Evolutionary conservation across 306 rosid genomes (phyloP).

Genomic region (Quercus wislizeni): DNA sequence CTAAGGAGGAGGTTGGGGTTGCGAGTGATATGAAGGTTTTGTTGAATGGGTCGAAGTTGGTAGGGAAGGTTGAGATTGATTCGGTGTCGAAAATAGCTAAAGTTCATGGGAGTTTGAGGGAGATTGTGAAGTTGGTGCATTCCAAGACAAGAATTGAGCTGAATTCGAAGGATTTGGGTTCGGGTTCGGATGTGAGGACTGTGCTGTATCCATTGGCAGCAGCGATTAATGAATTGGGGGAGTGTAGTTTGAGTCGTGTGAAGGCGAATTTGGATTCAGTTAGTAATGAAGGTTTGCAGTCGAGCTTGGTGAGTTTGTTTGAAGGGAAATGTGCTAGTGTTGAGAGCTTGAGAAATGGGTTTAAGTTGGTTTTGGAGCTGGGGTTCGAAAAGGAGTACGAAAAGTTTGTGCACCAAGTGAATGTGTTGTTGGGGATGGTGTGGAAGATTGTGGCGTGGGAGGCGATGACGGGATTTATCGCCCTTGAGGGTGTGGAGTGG

Average conservation of each 20-base stretch:
- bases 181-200: constrained; percentile 29
- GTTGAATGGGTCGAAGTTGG: constrained; percentile 77
- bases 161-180: constrained; percentile 46
- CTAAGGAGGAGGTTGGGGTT: constrained; percentile 76
- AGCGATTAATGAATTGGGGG: constrained; percentile 51
- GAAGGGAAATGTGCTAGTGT: constrained; percentile 42
- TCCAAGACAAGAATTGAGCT: constrained; percentile 57
- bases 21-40: constrained; percentile 67
- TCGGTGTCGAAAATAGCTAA: constrained; percentile 43
- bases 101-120: constrained; percentile 60
- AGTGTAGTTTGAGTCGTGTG: constrained; percentile 48
- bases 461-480: constrained; percentile 40
- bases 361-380: constrained; percentile 39
- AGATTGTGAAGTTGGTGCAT: constrained; percentile 57
- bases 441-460: constrained; percentile 84
- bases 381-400: constrained; percentile 39
- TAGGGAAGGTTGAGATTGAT: constrained; percentile 51
- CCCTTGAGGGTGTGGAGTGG: constrained; percentile 56
- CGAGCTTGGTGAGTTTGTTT: constrained; percentile 41
- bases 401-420: constrained; percentile 53
- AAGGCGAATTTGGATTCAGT: constrained; percentile 34
- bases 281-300: constrained; percentile 20
- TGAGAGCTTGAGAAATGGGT: constrained; percentile 40
- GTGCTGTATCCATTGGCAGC: constrained; percentile 47
- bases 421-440: constrained; percentile 46